phyloP scores from a whole-genome alignment of 2,329 filamentous ascomycete genomes.

The Claviceps quebecensis region DNA sequence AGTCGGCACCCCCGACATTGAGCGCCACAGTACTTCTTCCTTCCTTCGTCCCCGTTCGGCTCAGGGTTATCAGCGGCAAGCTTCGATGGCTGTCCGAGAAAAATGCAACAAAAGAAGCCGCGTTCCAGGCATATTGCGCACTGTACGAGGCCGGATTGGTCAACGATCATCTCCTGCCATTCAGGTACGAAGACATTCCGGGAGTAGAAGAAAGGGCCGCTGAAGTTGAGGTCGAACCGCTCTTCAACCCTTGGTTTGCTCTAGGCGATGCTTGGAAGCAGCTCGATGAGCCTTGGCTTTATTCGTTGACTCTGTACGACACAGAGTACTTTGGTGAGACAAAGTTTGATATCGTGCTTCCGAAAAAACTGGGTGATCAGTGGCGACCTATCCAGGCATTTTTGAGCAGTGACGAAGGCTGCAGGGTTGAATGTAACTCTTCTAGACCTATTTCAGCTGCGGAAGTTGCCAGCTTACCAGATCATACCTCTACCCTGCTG shows the following conservation, averaged over 20 bases:
- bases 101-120: slow-evolving; percentile 65
- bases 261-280: slow-evolving; percentile 29
- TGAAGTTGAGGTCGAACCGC: slow-evolving; percentile 21
- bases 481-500: slow-evolving; percentile 33
- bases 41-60: slow-evolving; percentile 42
- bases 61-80: slow-evolving; percentile 14
- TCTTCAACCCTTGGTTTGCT: slow-evolving; percentile 32
- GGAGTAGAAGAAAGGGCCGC: slow-evolving; percentile 24
- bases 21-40: slow-evolving; percentile 58
- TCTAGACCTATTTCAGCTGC: slow-evolving; percentile 9
- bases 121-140: slow-evolving; percentile 62
- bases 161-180: slow-evolving; percentile 65
- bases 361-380: slow-evolving; percentile 23
- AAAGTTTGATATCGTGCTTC: slow-evolving; percentile 30
- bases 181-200: slow-evolving; percentile 26
- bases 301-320: slow-evolving; percentile 22
- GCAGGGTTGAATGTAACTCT: slow-evolving; percentile 16
- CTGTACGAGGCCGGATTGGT: slow-evolving; percentile 60
- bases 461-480: slow-evolving; percentile 12
- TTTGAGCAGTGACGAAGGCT: slow-evolving; percentile 22
- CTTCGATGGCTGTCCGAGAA: slow-evolving; percentile 54
- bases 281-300: slow-evolving; percentile 9
- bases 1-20: slow-evolving; percentile 18
- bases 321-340: slow-evolving; percentile 11
- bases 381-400: slow-evolving; percentile 25